Evolutionary conservation across 345 rosid species (phyloP).

Genomic region (Populus alba): DNA sequence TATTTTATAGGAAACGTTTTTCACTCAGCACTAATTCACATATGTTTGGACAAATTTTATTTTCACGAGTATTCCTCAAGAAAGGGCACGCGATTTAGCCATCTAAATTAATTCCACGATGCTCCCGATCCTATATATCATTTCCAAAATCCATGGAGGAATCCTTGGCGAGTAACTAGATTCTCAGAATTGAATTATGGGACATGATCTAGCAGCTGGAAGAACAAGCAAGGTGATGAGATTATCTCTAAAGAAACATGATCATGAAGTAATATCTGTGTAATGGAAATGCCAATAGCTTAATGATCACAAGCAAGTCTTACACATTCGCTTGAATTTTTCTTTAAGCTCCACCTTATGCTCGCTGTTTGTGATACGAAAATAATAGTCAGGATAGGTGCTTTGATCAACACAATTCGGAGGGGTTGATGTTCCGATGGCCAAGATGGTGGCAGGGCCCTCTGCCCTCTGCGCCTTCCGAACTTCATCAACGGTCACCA

Average conservation of each 20-base stretch:
- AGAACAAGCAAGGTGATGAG: neutral
- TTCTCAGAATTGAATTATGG: no score
- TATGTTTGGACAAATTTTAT: no score
- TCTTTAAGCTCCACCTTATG: conserved; percentile 51
- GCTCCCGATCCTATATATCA: no score
- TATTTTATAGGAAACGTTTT: no score
- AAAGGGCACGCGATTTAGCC: no score
- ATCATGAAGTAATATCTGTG: neutral
- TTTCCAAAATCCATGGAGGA: no score
- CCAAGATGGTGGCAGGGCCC: conserved; percentile 54
- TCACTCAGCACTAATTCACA: no score
- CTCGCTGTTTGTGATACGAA: conserved; percentile 52
- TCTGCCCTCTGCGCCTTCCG: conserved; percentile 37
- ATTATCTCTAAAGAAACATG: neutral
- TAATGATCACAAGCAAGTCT: conserved; percentile 5
- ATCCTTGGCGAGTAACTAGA: no score
- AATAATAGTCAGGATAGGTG: conserved; percentile 49
- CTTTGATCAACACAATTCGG: conserved; percentile 41
- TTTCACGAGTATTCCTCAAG: no score
- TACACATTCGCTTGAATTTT: conserved; percentile 64
- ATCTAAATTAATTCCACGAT: no score
- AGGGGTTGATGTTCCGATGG: conserved; percentile 55
- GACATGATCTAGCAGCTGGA: neutral
- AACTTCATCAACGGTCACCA: conserved; percentile 47
- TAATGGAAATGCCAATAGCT: neutral